Percentiles rank a stretch among this genome's conserved stretches.
Evolutionary conservation across 345 rosid species (phyloP).

Genomic region (Dimocarpus longan): DNA sequence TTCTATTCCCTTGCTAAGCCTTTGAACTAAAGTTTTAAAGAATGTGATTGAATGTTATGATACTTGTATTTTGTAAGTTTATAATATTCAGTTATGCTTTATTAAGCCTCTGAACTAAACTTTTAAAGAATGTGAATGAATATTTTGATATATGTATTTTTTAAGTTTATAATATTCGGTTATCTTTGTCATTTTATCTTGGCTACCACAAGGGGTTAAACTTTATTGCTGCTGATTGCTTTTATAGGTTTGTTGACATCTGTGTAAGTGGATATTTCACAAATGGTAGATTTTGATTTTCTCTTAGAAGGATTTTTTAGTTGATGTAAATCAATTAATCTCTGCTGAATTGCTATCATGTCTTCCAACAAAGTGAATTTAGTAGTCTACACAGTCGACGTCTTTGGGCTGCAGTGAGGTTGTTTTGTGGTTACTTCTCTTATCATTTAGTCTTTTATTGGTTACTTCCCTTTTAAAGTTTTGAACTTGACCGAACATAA

Average conservation of each 20-base stretch:
- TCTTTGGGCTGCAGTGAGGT: not conserved
- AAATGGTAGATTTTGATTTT: not conserved
- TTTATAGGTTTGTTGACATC: not conserved
- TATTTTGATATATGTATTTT: not conserved
- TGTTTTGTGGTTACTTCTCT: not conserved
- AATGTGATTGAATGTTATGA: not conserved
- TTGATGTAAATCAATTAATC: not conserved
- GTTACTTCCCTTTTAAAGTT: not conserved
- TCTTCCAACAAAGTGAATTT: not conserved
- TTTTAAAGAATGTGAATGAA: not conserved
- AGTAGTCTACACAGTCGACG: not conserved
- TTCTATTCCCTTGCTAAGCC: not conserved
- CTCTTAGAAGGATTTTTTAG: not conserved
- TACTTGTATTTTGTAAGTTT: not conserved
- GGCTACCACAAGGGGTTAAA: constrained; percentile 1
- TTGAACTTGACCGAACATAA: not conserved
- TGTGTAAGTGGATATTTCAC: not conserved
- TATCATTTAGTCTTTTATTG: not conserved
- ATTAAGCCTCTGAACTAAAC: not conserved
- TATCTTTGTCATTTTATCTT: not conserved
- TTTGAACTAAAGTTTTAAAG: not conserved
- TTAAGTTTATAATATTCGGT: not conserved
- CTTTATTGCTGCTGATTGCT: constrained; percentile 1
- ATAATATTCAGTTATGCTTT: not conserved
- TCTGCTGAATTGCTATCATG: not conserved